phyloP scores from a whole-genome alignment of 768 basidiomycete genomes.

The Hebeloma cylindrosporum region DNA sequence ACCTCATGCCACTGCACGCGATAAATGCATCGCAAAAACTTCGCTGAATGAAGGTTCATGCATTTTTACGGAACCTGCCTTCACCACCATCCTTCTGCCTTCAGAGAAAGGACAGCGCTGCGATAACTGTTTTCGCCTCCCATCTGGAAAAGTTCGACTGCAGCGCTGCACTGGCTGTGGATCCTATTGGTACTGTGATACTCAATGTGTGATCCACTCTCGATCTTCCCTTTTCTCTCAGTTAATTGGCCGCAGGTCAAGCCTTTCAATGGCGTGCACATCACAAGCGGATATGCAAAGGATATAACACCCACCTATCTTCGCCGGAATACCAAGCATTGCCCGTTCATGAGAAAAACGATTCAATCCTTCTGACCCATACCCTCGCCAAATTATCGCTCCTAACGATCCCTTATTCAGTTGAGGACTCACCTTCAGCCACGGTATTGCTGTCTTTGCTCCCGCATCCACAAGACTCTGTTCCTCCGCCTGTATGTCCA shows the following conservation, averaged over 20 bases:
- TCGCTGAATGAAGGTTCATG: slow-evolving; percentile 44
- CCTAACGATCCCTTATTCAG: slow-evolving; percentile 17
- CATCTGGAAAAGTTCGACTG: slow-evolving; percentile 33
- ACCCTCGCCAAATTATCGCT: slow-evolving; percentile 45
- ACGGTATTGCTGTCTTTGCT: slow-evolving; percentile 22
- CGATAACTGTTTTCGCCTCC: slow-evolving; percentile 55
- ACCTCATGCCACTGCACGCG: slow-evolving; percentile 48
- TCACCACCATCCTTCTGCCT: slow-evolving; percentile 50
- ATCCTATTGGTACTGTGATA: slow-evolving; percentile 72
- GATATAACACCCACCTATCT: slow-evolving; percentile 44
- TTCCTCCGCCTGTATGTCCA: slow-evolving; percentile 32
- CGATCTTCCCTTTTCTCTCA: slow-evolving; percentile 5
- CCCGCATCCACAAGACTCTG: slow-evolving; percentile 35
- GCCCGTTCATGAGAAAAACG: slow-evolving; percentile 52
- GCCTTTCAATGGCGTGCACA: slow-evolving; percentile 60
- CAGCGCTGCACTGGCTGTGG: slow-evolving; percentile 66
- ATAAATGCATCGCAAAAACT: slow-evolving; percentile 45
- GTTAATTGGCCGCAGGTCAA: slow-evolving; percentile 52
- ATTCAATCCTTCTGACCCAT: slow-evolving; percentile 65
- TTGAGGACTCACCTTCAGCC: slow-evolving; percentile 11
- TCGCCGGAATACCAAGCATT: slow-evolving; percentile 51
- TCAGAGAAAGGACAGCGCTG: slow-evolving; percentile 65
- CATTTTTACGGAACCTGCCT: slow-evolving; percentile 45
- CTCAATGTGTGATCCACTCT: slow-evolving; percentile 48
- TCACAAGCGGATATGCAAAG: slow-evolving; percentile 72